Base-by-base conservation (phyloP, 163 green algal species). In the Chlorella variabilis region DNA sequence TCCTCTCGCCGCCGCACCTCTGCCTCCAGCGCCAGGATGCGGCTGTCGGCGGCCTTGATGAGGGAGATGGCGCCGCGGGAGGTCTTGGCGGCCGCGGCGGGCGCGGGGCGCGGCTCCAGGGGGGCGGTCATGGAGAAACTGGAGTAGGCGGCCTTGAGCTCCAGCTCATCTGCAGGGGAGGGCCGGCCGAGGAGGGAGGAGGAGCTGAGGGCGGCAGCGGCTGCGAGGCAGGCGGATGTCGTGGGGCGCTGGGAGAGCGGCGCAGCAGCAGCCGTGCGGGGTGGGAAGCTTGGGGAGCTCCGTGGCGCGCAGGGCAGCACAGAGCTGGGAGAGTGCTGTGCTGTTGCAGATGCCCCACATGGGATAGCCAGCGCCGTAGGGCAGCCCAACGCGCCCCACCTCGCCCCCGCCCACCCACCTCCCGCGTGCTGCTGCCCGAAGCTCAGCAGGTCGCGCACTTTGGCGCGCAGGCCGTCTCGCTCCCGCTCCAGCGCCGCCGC, bases 401-500 rank as follows among this genome's bases (percentile, higher is more conserved):
- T n/a, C n/a, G n/a, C n/a, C n/a, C n/a, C 18, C 61, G 8, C 29
- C 7, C 78, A 80, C 83, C 61, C 62, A 87, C 83, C 77, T 62
- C 62, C 62, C 6, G 65, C 54, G 49, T 73, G 41, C 11, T 68
- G 71, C 51, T 77, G 49, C 18, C 75, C 61, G 49, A 87, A 36
- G 25, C 58, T 73, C 25, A 88, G 69, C 41, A 88, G 69, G n/a
- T 83, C 74, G 23, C 69, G 41, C 29, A 88, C 62, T 65, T 88
- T 88, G 20, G 41, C 41, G 4, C 61, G 48, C 27, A 97, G 83
- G 2, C 74, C 83, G 17, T 75, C 75, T 71, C 93, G 93, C 54
- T 96, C 92, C 31, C 75, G 77, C 73, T 97, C 92, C 25, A 91
- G 42, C 2, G 54, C 73, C 20, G 78, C 27, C 34, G 91, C 78